Evolutionary conservation across 306 rosid species (phyloP), one percentile per base, ranked within the genome.

Genomic region (Inga leiocalycina): DNA sequence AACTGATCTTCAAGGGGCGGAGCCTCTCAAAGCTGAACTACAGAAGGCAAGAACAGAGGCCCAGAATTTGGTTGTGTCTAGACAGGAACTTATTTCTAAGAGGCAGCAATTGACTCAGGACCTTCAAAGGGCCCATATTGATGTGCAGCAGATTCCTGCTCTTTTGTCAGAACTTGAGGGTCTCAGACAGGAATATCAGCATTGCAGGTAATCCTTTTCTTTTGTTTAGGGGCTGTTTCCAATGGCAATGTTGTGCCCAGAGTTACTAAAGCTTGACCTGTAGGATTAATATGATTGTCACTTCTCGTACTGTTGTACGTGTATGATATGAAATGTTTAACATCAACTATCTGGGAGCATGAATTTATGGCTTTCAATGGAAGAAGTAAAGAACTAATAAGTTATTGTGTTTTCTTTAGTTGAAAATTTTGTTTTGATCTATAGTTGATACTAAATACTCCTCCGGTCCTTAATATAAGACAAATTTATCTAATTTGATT

Each of bases 171-270:
- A 92, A 85, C 92, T 96, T 49, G 99, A 96, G 24, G 80, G 83
- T 45, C 96, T 91, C 77, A 87, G 97, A 82, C 94, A 91, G 86
- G 98, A 96, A 67, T 93, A 96, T 87, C 97, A 96, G 88, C 97
- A 89, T 80, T 92, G 97, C 94, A 91, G 98, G 99, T 92, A 82
- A 17, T 78, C 76, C 35, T 67, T 14, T 62, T 46, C 65, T 68
- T 75, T 82, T 72, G 65, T 79, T 80, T 46, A 5, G 30, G n/a
- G 74, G 54, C 9, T 22, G 10, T 46, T 72, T 72, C 75, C 59
- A 45, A 12, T 72, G 41, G 12, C 76, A 45, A 45, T 46, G 24
- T 27, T 72, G 46, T 45, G 37, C 56, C 13, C 76, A 72, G 15
- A 71, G 19, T 22, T 4, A 71, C 76, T 44, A 37, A 64, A 35